phyloP scores from a whole-genome alignment of 2,329 filamentous ascomycete species.

The Colletotrichum liriopes region DNA sequence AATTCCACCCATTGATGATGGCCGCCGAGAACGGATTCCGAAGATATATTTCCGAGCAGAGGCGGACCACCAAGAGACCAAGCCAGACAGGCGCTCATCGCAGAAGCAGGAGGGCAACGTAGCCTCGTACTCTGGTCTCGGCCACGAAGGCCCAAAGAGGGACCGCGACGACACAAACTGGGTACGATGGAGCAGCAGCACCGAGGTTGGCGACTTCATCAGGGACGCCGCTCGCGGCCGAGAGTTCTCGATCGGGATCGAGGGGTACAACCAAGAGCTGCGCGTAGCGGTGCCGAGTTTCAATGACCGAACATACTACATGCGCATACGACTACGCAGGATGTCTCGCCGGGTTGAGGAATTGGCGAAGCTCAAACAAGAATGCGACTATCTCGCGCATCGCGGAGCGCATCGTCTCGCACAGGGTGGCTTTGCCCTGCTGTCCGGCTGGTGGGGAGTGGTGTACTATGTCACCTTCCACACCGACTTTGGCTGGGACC shows the following conservation, averaged over 20 bases:
- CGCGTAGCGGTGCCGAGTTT: constrained; percentile 89
- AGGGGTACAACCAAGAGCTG: constrained; percentile 77
- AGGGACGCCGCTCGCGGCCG: constrained; percentile 87
- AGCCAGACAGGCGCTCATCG: constrained; percentile 44
- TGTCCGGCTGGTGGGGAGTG: constrained; percentile 85
- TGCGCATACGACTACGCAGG: constrained; percentile 82
- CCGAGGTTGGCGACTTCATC: constrained; percentile 95
- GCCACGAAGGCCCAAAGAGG: constrained; percentile 69
- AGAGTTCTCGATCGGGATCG: constrained; percentile 88
- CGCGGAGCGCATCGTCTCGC: constrained; percentile 84
- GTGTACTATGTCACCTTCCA: constrained; percentile 82
- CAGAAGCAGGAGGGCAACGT: constrained; percentile 61
- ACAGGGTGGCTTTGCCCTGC: constrained; percentile 81
- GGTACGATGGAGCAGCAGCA: constrained; percentile 90
- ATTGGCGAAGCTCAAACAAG: constrained; percentile 82
- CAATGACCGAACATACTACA: constrained; percentile 90
- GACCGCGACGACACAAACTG: constrained; percentile 66
- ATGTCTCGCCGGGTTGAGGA: constrained; percentile 78
- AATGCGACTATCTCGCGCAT: constrained; percentile 86
- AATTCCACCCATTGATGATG: constrained; percentile 77
- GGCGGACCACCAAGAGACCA: constrained; percentile 67
- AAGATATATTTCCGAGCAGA: constrained; percentile 86
- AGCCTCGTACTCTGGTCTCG: constrained; percentile 80
- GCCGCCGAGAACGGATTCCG: constrained; percentile 79
- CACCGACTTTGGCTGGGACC: constrained; percentile 89